Evolutionary conservation across 352 stramenopile genomes (phyloP).

Genomic region (Plasmopara viticola): DNA sequence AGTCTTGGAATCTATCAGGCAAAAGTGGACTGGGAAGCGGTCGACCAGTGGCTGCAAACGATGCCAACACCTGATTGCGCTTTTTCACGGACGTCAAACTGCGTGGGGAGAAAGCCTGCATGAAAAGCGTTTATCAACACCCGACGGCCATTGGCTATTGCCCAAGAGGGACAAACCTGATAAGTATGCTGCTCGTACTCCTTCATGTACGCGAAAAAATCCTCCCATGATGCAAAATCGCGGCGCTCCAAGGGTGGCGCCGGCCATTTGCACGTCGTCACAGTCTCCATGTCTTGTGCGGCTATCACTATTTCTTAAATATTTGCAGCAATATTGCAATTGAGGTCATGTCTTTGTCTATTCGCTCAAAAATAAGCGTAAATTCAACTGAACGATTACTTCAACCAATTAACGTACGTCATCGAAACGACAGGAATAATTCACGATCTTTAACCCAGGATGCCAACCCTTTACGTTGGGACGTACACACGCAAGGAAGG

Average conservation of each 20-base stretch:
- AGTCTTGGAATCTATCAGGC: slow-evolving; percentile 27
- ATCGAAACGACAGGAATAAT: background rate
- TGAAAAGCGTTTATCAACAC: background rate
- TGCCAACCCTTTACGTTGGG: slow-evolving; percentile 61
- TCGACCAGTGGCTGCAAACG: slow-evolving; percentile 14
- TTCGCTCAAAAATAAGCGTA: too few relatives aligned
- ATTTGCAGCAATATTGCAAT: too few relatives aligned
- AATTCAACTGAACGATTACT: background rate
- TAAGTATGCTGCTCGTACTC: slow-evolving; percentile 21
- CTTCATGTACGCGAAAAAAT: slow-evolving; percentile 27
- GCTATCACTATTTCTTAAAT: too few relatives aligned
- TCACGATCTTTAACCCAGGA: slow-evolving; percentile 1
- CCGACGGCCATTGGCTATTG: background rate
- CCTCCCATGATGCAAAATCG: slow-evolving; percentile 21
- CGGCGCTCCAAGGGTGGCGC: slow-evolving; percentile 15
- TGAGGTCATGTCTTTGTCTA: too few relatives aligned
- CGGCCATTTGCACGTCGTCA: slow-evolving; percentile 1
- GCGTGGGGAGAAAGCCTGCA: slow-evolving; percentile 22
- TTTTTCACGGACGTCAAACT: slow-evolving; percentile 28
- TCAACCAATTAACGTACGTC: background rate
- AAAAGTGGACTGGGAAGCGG: slow-evolving; percentile 8
- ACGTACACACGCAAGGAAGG: slow-evolving; percentile 80
- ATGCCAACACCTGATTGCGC: slow-evolving; percentile 26
- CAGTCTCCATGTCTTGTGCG: background rate
- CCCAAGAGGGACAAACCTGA: slow-evolving; percentile 10